Evolutionary conservation across 352 stramenopile species (phyloP), one percentile per base, ranked within the genome.

Genomic region (Phytophthora colocasiae): DNA sequence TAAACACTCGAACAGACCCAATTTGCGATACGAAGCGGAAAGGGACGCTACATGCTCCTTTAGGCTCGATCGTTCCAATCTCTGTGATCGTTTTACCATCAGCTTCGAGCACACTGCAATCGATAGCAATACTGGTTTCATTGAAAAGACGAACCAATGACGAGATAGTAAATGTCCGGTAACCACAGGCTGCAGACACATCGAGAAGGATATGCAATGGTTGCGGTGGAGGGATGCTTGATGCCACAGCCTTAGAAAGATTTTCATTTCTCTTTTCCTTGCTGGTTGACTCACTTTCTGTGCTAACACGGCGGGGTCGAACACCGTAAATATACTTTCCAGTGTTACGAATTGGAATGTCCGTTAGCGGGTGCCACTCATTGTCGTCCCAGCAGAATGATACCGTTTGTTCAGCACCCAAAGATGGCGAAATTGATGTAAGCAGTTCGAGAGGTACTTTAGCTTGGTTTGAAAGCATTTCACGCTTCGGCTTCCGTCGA

Each of bases 271-370:
- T 49, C 19, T 36, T 40, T 5, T 61, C 52, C 3, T 57, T 73
- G 11, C 11, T 69, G 10, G 24, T 71, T 14, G 44, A 5, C 43
- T 44, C 17, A 39, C 34, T 46, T 6, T 59, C 44, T 12, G 27
- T 8, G 41, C 7, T 26, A 2, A 26, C 44, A 32, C 49, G 54
- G 15, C 29, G 65, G 64, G 83, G 69, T 6, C 85, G 69, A 24
- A 96, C 66, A 4, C 83, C 84, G 53, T 93, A 93, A 1, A 96
- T 73, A 47, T 89, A 93, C 49, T 91, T 92, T 14, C 87, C 85
- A 24, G 81, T 78, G 32, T 81, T 89, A 29, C 90, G 82, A 47
- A 94, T 92, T 2, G 85, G 81, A 17, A 96, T 81, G 31, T 94
- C 83, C 4, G 80, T 93, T 0, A 96, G 45, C 2, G 87, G 86